Percentiles rank a stretch among this genome's conserved stretches.
These are phyloP conservation scores for Colletotrichum sp. DNA, from an alignment of 2,329 filamentous ascomycete genomes.

Conservation along the genomic window DNA sequence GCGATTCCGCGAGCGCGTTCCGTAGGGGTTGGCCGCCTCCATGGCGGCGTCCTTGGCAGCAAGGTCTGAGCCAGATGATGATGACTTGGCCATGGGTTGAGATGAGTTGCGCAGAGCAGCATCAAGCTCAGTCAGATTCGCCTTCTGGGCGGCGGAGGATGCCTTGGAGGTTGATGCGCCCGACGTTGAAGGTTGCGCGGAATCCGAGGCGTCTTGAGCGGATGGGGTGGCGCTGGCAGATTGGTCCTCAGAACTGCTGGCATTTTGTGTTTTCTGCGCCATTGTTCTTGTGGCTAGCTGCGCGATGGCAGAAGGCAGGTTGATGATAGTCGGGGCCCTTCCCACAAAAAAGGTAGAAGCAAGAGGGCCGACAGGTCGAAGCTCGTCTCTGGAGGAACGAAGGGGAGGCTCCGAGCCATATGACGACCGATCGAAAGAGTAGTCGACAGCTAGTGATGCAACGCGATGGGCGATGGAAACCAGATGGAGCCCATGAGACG, in stretches of 20 bases:
- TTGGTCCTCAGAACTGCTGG: constrained; percentile 20
- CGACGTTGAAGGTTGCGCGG: constrained; percentile 12
- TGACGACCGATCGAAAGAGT: neutral
- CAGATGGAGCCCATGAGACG: constrained; percentile 15
- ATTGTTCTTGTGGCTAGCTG: constrained; percentile 16
- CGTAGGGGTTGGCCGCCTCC: constrained; percentile 74
- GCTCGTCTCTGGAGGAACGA: constrained; percentile 11
- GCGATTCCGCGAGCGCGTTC: constrained; percentile 92
- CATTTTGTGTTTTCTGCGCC: constrained; percentile 21
- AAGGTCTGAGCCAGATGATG: constrained; percentile 48
- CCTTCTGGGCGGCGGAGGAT: constrained; percentile 24
- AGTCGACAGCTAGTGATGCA: neutral
- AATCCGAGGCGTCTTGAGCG: constrained; percentile 20
- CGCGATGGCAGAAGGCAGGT: neutral
- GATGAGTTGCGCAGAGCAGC: constrained; percentile 35
- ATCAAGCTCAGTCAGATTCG: constrained; percentile 37
- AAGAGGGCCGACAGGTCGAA: constrained; percentile 20
- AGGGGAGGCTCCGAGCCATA: constrained; percentile 13
- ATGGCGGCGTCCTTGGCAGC: constrained; percentile 53
- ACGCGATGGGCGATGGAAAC: neutral
- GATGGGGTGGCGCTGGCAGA: constrained; percentile 22
- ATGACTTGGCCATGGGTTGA: constrained; percentile 54
- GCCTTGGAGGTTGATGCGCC: constrained; percentile 14
- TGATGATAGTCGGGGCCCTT: constrained; percentile 17
- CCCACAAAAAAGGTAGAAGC: constrained; percentile 15